phyloP scores from a whole-genome alignment of 164 flowering plant species.

The Stephania japonica region DNA sequence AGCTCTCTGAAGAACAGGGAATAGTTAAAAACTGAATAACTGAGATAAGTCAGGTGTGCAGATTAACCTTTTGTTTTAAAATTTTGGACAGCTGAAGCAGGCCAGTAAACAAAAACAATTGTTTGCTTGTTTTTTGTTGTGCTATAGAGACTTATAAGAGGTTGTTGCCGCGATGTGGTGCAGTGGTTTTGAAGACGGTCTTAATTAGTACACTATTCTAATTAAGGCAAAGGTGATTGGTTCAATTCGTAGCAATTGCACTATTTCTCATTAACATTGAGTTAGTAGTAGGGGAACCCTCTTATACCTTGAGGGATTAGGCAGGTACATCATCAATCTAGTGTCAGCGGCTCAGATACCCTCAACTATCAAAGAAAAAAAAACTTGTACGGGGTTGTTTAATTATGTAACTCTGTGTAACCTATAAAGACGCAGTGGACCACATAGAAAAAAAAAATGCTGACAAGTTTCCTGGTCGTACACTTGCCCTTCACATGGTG shows the following conservation, averaged over 20 bases:
- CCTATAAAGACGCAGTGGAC: background rate
- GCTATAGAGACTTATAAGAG: background rate
- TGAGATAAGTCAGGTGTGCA: background rate
- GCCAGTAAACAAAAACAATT: background rate
- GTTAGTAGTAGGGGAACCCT: too few relatives aligned
- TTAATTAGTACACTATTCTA: too few relatives aligned
- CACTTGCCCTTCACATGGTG: background rate
- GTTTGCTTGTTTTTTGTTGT: background rate
- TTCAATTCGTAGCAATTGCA: too few relatives aligned
- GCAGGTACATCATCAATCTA: too few relatives aligned
- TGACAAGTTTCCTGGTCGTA: background rate
- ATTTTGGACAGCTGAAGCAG: constrained; percentile 4
- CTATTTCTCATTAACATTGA: too few relatives aligned
- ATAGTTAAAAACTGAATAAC: background rate
- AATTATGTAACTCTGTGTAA: background rate
- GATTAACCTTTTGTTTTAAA: constrained; percentile 1
- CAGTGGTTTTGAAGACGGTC: too few relatives aligned
- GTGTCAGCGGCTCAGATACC: too few relatives aligned
- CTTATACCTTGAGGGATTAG: too few relatives aligned
- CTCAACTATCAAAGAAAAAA: background rate
- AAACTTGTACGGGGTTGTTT: background rate
- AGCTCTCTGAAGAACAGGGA: background rate
- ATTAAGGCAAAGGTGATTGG: too few relatives aligned
- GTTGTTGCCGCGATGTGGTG: too few relatives aligned
- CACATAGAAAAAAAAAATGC: constrained; percentile 4